Base-by-base conservation (phyloP, 139 green algal genomes). In the Astrephomene gubernaculifera region DNA sequence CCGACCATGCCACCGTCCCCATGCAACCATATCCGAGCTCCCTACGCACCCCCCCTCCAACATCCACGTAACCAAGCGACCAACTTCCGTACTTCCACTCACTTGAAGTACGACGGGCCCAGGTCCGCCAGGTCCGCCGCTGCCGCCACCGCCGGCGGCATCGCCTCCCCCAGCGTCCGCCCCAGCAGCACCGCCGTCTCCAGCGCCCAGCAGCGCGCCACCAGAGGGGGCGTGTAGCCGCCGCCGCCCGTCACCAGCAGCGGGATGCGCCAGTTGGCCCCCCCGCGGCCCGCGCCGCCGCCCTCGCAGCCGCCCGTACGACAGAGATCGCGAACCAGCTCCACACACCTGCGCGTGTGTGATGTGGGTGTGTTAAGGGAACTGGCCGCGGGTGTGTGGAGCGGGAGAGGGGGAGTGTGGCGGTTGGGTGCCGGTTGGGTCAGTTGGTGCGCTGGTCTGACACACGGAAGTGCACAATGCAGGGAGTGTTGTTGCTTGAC, bases 111-210 rank as follows among this genome's bases (percentile, higher is more conserved):
- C 35, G 76, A 73, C 19, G 76, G 76, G 41, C 76, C 76, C 57
- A 83, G 76, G 60, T 83, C 76, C 19, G 19, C 31, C 21, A 83
- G 76, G 76, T 83, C 76, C 41, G 36, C 21, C 57, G 76, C 60
- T 41, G 45, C 43, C 19, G 76, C 76, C 57, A 73, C 76, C 31
- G 60, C 27, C n/a, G 41, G n/a, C 24, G 76, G 76, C 76, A 83
- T 83, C 2, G 10, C 39, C 76, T 83, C 76, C 33, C 41, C 61
- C 76, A 83, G 43, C 60, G 19, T 22, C n/a, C 41, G 14, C 8
- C 76, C 76, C 76, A 83, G 61, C 76, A 83, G 76, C 57, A 83
- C 76, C 8, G 76, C 76, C 21, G 76, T 83, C 76, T 83, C 76
- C 76, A 83, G 76, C 19, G 76, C 41, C 76, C 76, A 83, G 60